phyloP scores from a whole-genome alignment of 208 protist species.

The Trypanosoma lewisi region DNA sequence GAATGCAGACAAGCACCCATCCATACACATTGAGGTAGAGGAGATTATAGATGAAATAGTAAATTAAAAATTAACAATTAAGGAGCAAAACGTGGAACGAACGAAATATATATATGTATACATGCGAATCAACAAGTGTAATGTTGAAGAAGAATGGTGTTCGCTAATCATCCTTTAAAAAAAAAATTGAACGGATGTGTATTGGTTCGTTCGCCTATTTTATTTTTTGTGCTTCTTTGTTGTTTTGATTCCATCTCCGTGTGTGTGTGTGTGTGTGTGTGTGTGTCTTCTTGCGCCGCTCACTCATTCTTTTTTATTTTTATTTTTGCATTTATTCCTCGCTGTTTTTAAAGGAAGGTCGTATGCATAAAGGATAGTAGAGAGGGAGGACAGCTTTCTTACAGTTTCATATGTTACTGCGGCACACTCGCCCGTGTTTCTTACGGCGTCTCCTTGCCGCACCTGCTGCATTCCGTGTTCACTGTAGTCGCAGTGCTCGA shows the following conservation, averaged over 20 bases:
- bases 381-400: not conserved
- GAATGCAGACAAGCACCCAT: no score
- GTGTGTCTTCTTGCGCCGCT: not conserved
- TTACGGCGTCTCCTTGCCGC: not conserved
- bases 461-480: not conserved
- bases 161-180: no score
- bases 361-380: not conserved
- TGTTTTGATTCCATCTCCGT: not conserved
- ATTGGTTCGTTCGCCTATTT: no score
- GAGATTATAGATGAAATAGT: no score
- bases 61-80: no score
- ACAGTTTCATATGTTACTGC: not conserved
- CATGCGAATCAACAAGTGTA: no score
- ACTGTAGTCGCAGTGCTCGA: not conserved
- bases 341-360: no score
- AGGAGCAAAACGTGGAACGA: not conserved
- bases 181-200: no score
- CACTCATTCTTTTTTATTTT: slow-evolving; percentile 1
- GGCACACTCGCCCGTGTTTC: not conserved
- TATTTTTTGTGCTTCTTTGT: not conserved
- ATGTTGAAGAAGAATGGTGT: no score
- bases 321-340: not conserved
- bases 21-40: no score
- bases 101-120: not conserved
- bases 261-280: not conserved